Conservation (phyloP, 306 rosid genomes). For the Sicyos edulis region DNA sequence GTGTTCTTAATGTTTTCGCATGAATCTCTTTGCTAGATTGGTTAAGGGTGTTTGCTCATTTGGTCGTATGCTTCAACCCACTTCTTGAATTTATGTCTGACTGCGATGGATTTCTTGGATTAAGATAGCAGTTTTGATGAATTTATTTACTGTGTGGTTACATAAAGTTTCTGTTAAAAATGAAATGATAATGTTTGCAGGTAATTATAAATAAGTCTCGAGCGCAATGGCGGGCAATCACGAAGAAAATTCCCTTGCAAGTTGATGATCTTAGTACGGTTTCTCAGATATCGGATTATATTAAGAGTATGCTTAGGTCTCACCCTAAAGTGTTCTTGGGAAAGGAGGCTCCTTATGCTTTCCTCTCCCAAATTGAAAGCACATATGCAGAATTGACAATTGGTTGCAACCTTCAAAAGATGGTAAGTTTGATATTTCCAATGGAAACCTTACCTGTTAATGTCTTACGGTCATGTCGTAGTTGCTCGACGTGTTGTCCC, state of each 20-base stretch:
- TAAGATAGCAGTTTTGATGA: background rate
- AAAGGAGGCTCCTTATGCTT: constrained; percentile 74
- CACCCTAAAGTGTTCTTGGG: constrained; percentile 68
- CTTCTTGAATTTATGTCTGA: background rate
- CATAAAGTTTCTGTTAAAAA: background rate
- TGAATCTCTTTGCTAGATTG: constrained; percentile 2
- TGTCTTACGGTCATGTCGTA: too few species aligned
- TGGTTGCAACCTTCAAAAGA: constrained; percentile 71
- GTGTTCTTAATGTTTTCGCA: background rate
- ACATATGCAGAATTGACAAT: constrained; percentile 62
- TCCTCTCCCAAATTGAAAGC: constrained; percentile 62
- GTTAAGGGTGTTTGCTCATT: background rate
- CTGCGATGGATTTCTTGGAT: constrained; percentile 5
- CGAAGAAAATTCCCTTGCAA: constrained; percentile 58
- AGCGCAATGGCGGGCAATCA: constrained; percentile 62
- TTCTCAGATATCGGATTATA: constrained; percentile 51
- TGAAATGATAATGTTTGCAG: constrained; percentile 29
- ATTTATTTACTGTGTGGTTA: background rate
- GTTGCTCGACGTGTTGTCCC: background rate
- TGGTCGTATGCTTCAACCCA: background rate
- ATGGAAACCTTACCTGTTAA: background rate
- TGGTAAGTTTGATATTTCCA: constrained; percentile 41
- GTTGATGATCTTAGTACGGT: constrained; percentile 55
- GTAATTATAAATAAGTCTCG: constrained; percentile 87
- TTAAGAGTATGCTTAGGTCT: constrained; percentile 60